A percentile compares a stretch with the other conserved stretches of the same genome.
Conservation (phyloP, 2,329 filamentous ascomycete species). For the Monilinia polystroma region DNA sequence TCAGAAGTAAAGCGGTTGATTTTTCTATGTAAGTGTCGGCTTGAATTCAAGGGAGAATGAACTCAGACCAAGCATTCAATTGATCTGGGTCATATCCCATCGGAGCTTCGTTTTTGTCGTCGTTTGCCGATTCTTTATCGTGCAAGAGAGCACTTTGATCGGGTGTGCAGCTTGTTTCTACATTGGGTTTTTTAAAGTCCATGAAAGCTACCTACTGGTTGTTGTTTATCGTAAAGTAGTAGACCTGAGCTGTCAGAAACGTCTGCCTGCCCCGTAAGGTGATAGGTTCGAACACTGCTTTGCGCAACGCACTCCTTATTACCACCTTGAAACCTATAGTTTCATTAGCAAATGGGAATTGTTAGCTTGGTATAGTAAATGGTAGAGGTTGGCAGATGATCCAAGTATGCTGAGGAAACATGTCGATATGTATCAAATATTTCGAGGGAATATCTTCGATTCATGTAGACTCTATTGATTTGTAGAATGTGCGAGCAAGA, state of each 20-base stretch:
- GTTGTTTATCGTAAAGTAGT: neutral
- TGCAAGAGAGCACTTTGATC: neutral
- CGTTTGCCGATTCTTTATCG: neutral
- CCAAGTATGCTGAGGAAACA: neutral
- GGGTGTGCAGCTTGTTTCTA: neutral
- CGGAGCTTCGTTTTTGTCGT: neutral
- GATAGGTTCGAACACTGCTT: no score
- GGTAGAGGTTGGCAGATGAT: neutral
- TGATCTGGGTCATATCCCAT: no score
- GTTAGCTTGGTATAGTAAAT: neutral
- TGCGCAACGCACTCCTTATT: neutral
- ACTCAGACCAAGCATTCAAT: neutral
- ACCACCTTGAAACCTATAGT: neutral
- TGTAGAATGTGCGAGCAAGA: neutral
- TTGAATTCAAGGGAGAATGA: neutral
- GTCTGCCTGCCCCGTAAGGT: no score
- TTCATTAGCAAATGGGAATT: neutral
- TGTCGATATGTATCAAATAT: neutral
- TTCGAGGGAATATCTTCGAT: neutral
- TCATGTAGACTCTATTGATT: neutral
- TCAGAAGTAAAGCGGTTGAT: neutral
- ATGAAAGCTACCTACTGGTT: neutral
- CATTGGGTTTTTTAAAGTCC: neutral
- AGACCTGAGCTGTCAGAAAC: neutral
- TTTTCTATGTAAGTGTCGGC: neutral